A percentile compares a stretch with the other conserved stretches of the same genome.
These are phyloP conservation scores for Saccharomycopsis synnaedendra DNA, from an alignment of 805 yeast genomes.

Conservation along the genomic window DNA sequence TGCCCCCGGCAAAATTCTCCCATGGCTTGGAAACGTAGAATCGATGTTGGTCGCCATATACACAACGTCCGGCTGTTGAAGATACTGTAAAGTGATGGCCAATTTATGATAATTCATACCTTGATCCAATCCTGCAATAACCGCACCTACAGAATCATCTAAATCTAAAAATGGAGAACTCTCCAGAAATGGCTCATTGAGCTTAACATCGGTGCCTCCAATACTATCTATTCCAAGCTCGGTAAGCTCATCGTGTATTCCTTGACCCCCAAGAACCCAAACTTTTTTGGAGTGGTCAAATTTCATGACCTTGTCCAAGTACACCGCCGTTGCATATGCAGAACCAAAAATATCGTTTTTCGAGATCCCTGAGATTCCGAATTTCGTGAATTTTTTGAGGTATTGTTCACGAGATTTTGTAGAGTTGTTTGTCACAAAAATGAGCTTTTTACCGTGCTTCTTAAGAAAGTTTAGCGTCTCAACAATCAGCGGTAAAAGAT, in stretches of 20 bases:
- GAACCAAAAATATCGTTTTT: conserved; percentile 80
- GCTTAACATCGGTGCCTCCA: conserved; percentile 73
- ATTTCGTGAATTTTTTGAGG: conserved; percentile 59
- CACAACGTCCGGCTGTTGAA: conserved; percentile 49
- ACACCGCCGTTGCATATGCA: conserved; percentile 84
- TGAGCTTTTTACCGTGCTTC: conserved; percentile 45
- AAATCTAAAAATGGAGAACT: conserved; percentile 41
- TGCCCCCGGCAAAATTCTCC: conserved; percentile 84
- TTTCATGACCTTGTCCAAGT: conserved; percentile 63
- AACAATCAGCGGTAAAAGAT: conserved; percentile 61
- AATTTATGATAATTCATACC: conserved; percentile 72
- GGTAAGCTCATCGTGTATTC: conserved; percentile 69
- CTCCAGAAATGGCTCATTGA: conserved; percentile 44
- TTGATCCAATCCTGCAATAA: conserved; percentile 77
- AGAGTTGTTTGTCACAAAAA: conserved; percentile 93
- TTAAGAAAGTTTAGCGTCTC: conserved; percentile 63
- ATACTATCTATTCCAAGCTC: conserved; percentile 63
- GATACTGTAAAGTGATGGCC: conserved; percentile 72
- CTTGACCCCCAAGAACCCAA: conserved; percentile 83
- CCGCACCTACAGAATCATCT: conserved; percentile 75
- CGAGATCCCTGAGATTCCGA: conserved; percentile 26
- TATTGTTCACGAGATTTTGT: conserved; percentile 80
- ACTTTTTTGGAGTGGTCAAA: conserved; percentile 64
- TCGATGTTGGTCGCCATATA: conserved; percentile 93
- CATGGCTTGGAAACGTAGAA: conserved; percentile 87